Base-by-base conservation (phyloP, 2,329 filamentous ascomycete genomes). In the Bertia moriformis region DNA sequence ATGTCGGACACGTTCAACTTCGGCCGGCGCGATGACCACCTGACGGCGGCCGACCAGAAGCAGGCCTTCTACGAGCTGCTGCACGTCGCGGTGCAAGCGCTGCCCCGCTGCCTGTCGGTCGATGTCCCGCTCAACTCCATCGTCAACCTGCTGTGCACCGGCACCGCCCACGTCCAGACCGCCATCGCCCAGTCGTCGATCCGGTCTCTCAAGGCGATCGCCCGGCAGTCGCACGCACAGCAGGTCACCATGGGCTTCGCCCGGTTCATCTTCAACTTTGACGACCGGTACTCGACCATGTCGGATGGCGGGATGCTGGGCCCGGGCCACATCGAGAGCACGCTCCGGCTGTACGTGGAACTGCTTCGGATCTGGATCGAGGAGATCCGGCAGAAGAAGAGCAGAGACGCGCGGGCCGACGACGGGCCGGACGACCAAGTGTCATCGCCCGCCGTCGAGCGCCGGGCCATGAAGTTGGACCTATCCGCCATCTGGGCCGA, bases 201-300 rank as follows among this genome's bases (percentile, higher is more conserved):
- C 3, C 83, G 87, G 48, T 95, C 91, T 1, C 62, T 98, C 14
- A 96, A 95, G 55, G 88, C 89, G 0, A 98, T 98, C 49, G 91
- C 93, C 10, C 73, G 84, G 20, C 91, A 98, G 51, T 84, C 82
- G 4, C 83, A 94, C 58, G 88, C 91, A 0, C 87, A 98, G 48
- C 83, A 91, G 56, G 91, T 98, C 3, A 94, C 88, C 0, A 94
- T 93, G 58, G 88, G 91, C 0, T 98, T 98, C 59, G 85, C 89
- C 27, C 73, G 88, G 18, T 98, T 96, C 59, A 96, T 98, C 39
- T 98, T 98, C 63, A 94, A 91, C 48, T 98, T 96, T 55, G 91
- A 98, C 56, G 88, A 93, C 47, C 78, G 88, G 17, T 98, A 98
- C 56, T 86, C 89, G 1, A 96, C 91, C 22, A 95, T 96, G 78